These are phyloP conservation scores for Hortiboletus rubellus DNA, from an alignment of 1,284 basidiomycete genomes.

Conservation along the genomic window DNA sequence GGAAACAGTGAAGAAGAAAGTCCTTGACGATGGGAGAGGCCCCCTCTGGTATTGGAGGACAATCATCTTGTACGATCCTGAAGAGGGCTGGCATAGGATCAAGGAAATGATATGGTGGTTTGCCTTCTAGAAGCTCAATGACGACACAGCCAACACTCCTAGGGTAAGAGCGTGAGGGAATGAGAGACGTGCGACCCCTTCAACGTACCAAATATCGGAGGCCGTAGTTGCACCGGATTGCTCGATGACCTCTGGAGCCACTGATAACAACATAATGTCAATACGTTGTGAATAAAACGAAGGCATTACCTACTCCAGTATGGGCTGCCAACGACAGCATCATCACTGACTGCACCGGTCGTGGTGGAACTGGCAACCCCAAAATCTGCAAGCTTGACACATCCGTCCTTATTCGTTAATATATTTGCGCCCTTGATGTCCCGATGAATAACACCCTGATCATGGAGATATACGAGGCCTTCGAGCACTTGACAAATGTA, in stretches of 20 bases:
- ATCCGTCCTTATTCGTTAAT: constrained; percentile 97
- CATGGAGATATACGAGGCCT: constrained; percentile 92
- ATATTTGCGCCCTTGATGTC: constrained; percentile 99
- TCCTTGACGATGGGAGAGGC: constrained; percentile 94
- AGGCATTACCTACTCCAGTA: constrained; percentile 82
- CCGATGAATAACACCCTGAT: constrained; percentile 97
- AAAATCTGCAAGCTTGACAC: constrained; percentile 93
- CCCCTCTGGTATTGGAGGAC: constrained; percentile 93
- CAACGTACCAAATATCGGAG: constrained; percentile 88
- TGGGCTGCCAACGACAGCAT: constrained; percentile 92
- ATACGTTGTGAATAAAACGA: constrained; percentile 18
- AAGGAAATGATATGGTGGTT: constrained; percentile 93
- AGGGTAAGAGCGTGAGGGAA: constrained; percentile 15
- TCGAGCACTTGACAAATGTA: constrained; percentile 95
- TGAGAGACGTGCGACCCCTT: not conserved
- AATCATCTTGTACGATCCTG: constrained; percentile 97
- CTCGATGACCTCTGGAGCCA: constrained; percentile 98
- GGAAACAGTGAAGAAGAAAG: constrained; percentile 96
- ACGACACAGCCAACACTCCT: constrained; percentile 96
- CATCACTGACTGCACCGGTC: constrained; percentile 72
- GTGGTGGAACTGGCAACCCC: constrained; percentile 82
- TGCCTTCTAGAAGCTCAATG: constrained; percentile 94
- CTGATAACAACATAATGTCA: constrained; percentile 39
- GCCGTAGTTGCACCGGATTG: constrained; percentile 96
- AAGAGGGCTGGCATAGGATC: constrained; percentile 99